Percentiles rank a stretch among this genome's conserved stretches.
phyloP scores from a whole-genome alignment of 108 stramenopile species.

The Cylindrotheca fusiformis region DNA sequence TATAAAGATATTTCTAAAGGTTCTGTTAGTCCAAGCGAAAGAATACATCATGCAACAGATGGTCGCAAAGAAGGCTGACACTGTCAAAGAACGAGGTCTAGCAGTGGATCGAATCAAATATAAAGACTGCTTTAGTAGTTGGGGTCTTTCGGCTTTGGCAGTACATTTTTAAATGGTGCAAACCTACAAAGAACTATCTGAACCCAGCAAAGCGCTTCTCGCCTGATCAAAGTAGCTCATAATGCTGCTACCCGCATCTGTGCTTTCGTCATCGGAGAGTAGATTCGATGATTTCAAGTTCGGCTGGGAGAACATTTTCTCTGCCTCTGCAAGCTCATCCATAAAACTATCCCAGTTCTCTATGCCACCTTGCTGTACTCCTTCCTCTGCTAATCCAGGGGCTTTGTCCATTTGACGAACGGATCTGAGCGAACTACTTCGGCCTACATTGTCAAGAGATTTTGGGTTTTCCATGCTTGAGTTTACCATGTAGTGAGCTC shows the following conservation, averaged over 20 bases:
- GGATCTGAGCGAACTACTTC: not conserved
- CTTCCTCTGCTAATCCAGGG: not conserved
- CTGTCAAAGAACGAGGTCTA: not conserved
- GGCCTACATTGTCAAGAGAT: not conserved
- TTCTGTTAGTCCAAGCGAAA: conserved; percentile 46
- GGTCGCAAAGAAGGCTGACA: not conserved
- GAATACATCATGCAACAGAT: conserved; percentile 4
- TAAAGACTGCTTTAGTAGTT: no score
- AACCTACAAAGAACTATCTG: no score
- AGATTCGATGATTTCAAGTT: not conserved
- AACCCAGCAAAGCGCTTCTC: not conserved
- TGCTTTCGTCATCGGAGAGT: not conserved
- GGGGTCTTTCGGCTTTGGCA: no score
- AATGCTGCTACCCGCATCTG: not conserved
- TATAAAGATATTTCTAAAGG: no score
- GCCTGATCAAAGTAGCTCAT: not conserved
- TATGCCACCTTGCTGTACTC: conserved; percentile 1
- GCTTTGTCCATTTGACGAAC: not conserved
- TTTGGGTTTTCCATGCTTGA: not conserved
- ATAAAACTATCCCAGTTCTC: conserved; percentile 38
- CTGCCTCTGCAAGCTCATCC: conserved; percentile 36
- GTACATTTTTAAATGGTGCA: no score
- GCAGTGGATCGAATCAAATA: no score
- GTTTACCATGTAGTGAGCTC: conserved; percentile 20
- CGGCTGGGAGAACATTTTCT: conserved; percentile 26